Evolutionary conservation across 202 grass and related monocot species (phyloP).

Genomic region (Musa balbisiana): DNA sequence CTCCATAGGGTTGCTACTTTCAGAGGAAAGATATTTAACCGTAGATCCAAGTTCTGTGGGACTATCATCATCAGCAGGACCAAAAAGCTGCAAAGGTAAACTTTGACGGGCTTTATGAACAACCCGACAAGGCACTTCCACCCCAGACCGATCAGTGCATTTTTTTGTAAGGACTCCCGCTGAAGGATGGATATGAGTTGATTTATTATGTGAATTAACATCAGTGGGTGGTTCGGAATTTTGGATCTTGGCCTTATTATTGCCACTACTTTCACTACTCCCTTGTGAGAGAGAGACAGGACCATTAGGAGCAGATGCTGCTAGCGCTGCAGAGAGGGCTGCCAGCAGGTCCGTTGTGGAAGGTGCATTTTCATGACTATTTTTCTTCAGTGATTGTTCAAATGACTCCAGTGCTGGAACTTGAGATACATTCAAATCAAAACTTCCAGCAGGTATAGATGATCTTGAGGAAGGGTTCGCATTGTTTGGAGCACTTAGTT

Average conservation of each 20-base stretch:
- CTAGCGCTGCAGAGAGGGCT: conserved; percentile 54
- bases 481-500: conserved; percentile 64
- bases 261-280: conserved; percentile 88
- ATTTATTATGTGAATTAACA: conserved; percentile 49
- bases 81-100: conserved; percentile 67
- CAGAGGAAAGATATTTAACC: conserved; percentile 89
- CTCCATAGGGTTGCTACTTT: conserved; percentile 95
- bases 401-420: conserved; percentile 43
- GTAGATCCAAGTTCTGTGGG: conserved; percentile 47
- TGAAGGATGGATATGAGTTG: conserved; percentile 29
- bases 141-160: conserved; percentile 20
- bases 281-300: conserved; percentile 70
- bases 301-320: conserved; percentile 45
- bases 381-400: conserved; percentile 29
- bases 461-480: conserved; percentile 37
- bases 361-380: conserved; percentile 34
- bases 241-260: conserved; percentile 72
- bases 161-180: conserved; percentile 25
- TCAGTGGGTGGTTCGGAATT: conserved; percentile 45
- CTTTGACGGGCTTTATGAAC: conserved; percentile 19
- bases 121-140: conserved; percentile 26
- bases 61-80: conserved; percentile 44
- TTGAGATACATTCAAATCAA: conserved; percentile 74
- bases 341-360: conserved; percentile 60
- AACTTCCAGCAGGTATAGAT: conserved; percentile 40